These are phyloP conservation scores for Fraxinus baroniana DNA, from an alignment of 305 asterid genomes.

Conservation along the genomic window DNA sequence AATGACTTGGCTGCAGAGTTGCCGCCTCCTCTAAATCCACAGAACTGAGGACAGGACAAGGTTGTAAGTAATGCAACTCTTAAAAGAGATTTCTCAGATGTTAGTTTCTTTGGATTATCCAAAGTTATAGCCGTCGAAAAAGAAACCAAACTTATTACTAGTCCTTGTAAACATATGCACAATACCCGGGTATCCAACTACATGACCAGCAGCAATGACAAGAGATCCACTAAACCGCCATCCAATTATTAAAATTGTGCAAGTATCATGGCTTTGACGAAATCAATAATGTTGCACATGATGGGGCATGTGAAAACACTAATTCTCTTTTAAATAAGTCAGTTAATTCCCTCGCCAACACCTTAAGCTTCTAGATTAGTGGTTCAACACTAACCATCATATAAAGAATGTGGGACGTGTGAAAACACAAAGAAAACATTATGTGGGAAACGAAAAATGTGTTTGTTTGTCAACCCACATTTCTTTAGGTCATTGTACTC, in stretches of 20 bases:
- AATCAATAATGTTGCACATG: background rate
- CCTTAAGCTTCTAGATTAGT: background rate
- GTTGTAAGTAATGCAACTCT: background rate
- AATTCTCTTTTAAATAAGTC: background rate
- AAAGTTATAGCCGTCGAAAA: background rate
- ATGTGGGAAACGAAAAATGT: background rate
- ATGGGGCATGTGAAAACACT: background rate
- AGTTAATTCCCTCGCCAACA: background rate
- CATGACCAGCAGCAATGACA: background rate
- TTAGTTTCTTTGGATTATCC: background rate
- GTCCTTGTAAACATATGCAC: background rate
- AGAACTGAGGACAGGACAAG: slow-evolving; percentile 42
- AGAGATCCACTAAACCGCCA: background rate
- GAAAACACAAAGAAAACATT: background rate
- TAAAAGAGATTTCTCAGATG: background rate
- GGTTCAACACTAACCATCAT: background rate
- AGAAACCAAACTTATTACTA: background rate
- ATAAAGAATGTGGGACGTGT: background rate
- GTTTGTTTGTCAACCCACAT: background rate
- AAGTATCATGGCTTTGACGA: background rate
- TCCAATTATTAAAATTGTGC: background rate
- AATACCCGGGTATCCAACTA: background rate
- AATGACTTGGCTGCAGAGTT: slow-evolving; percentile 90
- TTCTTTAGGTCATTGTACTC: background rate
- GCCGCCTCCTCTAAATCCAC: slow-evolving; percentile 98